phyloP scores from a whole-genome alignment of 805 yeast species.

The Wickerhamomyces bovis region DNA sequence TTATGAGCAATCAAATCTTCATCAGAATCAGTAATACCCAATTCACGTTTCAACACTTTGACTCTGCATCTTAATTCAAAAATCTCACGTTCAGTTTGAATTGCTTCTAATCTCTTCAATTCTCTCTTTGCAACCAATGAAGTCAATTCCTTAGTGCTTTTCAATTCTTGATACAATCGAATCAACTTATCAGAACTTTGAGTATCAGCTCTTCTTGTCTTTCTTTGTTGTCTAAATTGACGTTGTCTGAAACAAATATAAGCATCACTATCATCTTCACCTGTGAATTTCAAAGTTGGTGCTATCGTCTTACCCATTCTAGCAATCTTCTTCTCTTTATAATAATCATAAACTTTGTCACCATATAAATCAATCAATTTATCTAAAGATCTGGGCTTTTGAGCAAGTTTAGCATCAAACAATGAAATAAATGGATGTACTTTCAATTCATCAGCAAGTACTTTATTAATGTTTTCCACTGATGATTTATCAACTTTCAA shows the following conservation, averaged over 20 bases:
- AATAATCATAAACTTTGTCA: slow-evolving; percentile 64
- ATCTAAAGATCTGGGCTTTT: slow-evolving; percentile 38
- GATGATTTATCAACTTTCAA: slow-evolving; percentile 39
- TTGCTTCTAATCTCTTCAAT: slow-evolving; percentile 49
- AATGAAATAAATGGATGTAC: slow-evolving; percentile 53
- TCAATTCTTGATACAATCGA: slow-evolving; percentile 66
- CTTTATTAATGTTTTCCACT: slow-evolving; percentile 51
- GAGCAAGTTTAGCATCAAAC: slow-evolving; percentile 38
- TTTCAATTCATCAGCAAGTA: slow-evolving; percentile 49
- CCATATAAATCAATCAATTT: slow-evolving; percentile 57
- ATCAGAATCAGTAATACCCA: slow-evolving; percentile 78
- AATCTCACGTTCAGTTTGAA: slow-evolving; percentile 57
- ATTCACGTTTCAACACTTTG: slow-evolving; percentile 66
- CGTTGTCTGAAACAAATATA: slow-evolving; percentile 93
- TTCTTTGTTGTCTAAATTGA: slow-evolving; percentile 91
- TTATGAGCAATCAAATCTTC: slow-evolving; percentile 76
- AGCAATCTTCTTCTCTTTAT: slow-evolving; percentile 68
- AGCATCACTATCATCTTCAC: slow-evolving; percentile 91
- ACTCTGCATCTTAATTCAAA: slow-evolving; percentile 70
- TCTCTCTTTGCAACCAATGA: slow-evolving; percentile 73
- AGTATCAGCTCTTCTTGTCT: slow-evolving; percentile 90
- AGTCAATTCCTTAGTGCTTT: slow-evolving; percentile 64
- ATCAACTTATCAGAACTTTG: slow-evolving; percentile 83
- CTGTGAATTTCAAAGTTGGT: slow-evolving; percentile 72
- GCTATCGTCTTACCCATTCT: slow-evolving; percentile 64